Evolutionary conservation across 148 eudicot genomes (phyloP).

Genomic region (Beta vulgaris): DNA sequence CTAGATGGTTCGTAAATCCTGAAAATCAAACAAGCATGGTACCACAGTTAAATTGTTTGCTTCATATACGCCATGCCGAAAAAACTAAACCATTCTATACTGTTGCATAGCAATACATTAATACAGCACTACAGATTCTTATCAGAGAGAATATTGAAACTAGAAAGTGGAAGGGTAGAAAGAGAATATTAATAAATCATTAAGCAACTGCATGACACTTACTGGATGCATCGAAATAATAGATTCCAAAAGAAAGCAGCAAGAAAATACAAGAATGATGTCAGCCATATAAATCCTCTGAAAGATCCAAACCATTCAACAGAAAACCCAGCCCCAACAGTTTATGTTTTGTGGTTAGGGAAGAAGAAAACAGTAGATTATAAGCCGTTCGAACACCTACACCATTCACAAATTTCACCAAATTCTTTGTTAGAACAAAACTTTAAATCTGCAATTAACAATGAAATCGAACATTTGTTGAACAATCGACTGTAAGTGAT

Average conservation of each 20-base stretch:
- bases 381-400: no score
- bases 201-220: conserved; percentile 17
- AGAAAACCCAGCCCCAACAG: conserved; percentile 86
- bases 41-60: not conserved
- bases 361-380: no score
- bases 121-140: not conserved
- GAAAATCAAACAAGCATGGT: no score
- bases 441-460: no score
- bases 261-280: conserved; percentile 58
- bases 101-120: not conserved
- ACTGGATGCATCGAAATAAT: conserved; percentile 59
- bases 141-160: not conserved
- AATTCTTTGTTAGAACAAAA: no score
- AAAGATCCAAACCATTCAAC: conserved; percentile 80
- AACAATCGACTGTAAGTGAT: no score
- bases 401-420: no score
- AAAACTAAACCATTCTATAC: not conserved
- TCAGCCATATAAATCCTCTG: conserved; percentile 74
- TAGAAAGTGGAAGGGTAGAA: not conserved
- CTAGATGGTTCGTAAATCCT: no score
- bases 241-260: conserved; percentile 66
- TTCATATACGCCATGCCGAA: not conserved
- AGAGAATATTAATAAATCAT: not conserved
- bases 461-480: no score
- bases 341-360: no score